Evolutionary conservation across 164 flowering plant species (phyloP).

Genomic region (Berberis thunbergii): DNA sequence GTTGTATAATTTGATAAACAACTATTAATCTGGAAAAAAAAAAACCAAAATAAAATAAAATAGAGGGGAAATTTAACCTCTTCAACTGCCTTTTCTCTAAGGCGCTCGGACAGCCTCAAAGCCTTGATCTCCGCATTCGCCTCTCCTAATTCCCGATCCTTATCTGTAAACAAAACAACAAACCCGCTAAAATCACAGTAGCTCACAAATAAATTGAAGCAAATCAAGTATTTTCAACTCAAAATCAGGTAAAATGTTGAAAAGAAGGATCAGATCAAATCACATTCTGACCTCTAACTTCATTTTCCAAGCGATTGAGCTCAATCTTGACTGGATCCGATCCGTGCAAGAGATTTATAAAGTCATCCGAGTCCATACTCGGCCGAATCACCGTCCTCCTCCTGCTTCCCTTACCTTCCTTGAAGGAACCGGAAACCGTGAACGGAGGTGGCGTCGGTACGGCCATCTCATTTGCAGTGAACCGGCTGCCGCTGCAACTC

Average conservation of each 20-base stretch:
- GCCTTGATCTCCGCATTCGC: background rate
- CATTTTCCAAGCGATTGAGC: background rate
- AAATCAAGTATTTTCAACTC: background rate
- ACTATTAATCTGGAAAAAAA: background rate
- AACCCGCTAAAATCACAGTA: background rate
- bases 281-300: background rate
- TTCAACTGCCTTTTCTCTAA: background rate
- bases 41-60: background rate
- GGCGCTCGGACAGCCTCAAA: background rate
- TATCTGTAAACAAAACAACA: background rate
- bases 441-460: background rate
- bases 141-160: background rate
- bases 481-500: constrained; percentile 7
- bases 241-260: constrained; percentile 1
- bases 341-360: background rate
- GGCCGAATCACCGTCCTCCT: constrained; percentile 20
- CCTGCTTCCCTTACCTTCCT: background rate
- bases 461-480: constrained; percentile 1
- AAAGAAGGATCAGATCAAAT: background rate
- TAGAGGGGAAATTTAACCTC: background rate
- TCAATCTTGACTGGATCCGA: background rate
- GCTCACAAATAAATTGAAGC: background rate
- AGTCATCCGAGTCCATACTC: constrained; percentile 40
- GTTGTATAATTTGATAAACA: too few species aligned
- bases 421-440: background rate